phyloP scores from a whole-genome alignment of 768 basidiomycete genomes.

The Mycena metata region DNA sequence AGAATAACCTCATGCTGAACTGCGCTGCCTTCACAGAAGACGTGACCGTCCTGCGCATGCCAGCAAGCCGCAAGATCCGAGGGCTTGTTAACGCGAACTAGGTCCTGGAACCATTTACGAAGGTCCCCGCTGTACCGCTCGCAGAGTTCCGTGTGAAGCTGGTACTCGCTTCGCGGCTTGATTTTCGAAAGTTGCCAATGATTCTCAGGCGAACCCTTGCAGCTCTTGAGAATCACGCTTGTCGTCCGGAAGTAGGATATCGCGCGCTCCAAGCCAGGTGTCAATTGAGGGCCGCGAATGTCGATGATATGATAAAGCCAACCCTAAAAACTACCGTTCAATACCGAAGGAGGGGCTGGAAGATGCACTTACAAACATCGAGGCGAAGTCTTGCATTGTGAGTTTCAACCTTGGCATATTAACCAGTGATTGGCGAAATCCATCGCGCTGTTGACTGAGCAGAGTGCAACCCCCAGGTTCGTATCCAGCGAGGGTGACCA shows the following conservation, averaged over 20 bases:
- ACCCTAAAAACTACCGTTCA: neutral
- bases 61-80: constrained; percentile 4
- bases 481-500: constrained; percentile 1
- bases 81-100: neutral
- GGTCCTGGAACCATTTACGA: constrained; percentile 23
- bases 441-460: constrained; percentile 8
- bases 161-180: neutral
- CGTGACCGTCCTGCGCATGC: neutral
- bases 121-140: neutral
- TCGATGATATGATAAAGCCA: constrained; percentile 13
- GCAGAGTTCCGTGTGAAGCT: neutral
- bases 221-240: neutral
- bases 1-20: neutral
- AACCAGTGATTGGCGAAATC: neutral
- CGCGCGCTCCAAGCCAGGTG: neutral
- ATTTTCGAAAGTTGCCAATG: constrained; percentile 4
- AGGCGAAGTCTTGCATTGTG: neutral
- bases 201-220: neutral
- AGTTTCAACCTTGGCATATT: neutral
- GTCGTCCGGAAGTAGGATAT: neutral
- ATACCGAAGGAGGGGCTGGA: no score
- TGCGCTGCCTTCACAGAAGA: neutral
- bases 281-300: neutral
- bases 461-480: neutral
- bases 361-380: constrained; percentile 6